A percentile compares a stretch with the other conserved stretches of the same genome.
These are phyloP conservation scores for Brassica napus DNA, from an alignment of 345 rosid species.

Conservation along the genomic window DNA sequence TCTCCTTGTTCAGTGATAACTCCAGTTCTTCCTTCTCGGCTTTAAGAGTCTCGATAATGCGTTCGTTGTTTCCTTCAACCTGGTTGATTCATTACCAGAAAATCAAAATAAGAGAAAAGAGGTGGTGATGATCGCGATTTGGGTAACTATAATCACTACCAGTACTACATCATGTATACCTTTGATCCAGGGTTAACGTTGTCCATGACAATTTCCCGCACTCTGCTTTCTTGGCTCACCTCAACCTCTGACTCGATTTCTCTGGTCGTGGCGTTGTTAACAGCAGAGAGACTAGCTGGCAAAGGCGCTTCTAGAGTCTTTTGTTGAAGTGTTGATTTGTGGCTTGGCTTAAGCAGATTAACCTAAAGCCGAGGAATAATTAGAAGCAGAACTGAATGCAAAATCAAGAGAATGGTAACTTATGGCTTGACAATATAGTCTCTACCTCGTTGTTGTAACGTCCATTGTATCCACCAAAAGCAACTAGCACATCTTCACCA, in stretches of 20 bases:
- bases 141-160: background rate
- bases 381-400: conserved; percentile 22
- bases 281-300: conserved; percentile 82
- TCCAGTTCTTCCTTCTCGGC: conserved; percentile 84
- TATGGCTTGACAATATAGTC: conserved; percentile 12
- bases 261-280: conserved; percentile 67
- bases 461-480: conserved; percentile 98
- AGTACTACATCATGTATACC: conserved; percentile 45
- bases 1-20: conserved; percentile 70
- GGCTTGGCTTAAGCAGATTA: conserved; percentile 91
- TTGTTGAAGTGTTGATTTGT: conserved; percentile 79
- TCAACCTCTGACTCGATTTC: conserved; percentile 82
- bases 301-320: conserved; percentile 56
- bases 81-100: conserved; percentile 49
- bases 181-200: conserved; percentile 52
- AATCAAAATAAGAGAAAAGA: background rate
- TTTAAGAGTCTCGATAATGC: conserved; percentile 55
- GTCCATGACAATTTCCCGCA: conserved; percentile 87
- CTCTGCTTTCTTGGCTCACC: conserved; percentile 76
- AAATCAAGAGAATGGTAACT: conserved; percentile 2
- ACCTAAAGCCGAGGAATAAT: conserved; percentile 51
- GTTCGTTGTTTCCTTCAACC: conserved; percentile 51
- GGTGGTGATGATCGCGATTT: conserved; percentile 6
- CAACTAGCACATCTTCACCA: conserved; percentile 86
- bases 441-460: conserved; percentile 88